Evolutionary conservation across 805 yeast genomes (phyloP), one percentile per base, ranked within the genome.

Genomic region (Sugiyamaella lignohabitans): DNA sequence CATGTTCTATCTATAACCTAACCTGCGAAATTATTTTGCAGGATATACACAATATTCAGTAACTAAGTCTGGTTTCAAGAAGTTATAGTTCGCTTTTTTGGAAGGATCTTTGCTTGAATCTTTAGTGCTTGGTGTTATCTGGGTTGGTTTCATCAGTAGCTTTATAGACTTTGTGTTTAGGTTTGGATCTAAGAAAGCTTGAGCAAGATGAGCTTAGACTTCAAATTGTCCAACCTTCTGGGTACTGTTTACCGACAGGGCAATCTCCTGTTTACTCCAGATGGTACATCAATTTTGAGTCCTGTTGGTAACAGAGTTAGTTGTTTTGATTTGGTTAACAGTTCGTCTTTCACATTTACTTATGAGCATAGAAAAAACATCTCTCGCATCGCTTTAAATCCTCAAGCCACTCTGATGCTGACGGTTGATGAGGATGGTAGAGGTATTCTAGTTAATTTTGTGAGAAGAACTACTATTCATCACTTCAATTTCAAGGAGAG

Each of bases 171-270:
- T n/a, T n/a, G n/a, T n/a, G n/a, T n/a, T n/a, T n/a, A n/a, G n/a
- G n/a, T n/a, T n/a, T n/a, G n/a, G n/a, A n/a, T n/a, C n/a, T n/a
- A n/a, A n/a, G n/a, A n/a, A n/a, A n/a, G n/a, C n/a, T n/a, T n/a
- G n/a, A n/a, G 8, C 14, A 27, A 27, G 14, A 27, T 27, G 32
- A 27, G 14, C 14, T 27, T 27, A 27, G 32, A 27, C 14, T 27
- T 27, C 14, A 27, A 82, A 74, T 84, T 93, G 58, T 80, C 94
- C 29, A 93, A 91, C 67, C 72, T 93, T 27, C 70, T 93, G 57
- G 98, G 98, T 23, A 89, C 98, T 0, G 98, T 93, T 2, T 93
- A 93, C 62, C 73, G 94, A 42, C 86, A 84, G 61, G 98, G 98
- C n/a, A 88, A 91, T 63, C 68, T 93, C 22, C 72, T 82, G 3